Evolutionary conservation across 805 yeast species (phyloP).

Genomic region (Yarrowia hollandica): DNA sequence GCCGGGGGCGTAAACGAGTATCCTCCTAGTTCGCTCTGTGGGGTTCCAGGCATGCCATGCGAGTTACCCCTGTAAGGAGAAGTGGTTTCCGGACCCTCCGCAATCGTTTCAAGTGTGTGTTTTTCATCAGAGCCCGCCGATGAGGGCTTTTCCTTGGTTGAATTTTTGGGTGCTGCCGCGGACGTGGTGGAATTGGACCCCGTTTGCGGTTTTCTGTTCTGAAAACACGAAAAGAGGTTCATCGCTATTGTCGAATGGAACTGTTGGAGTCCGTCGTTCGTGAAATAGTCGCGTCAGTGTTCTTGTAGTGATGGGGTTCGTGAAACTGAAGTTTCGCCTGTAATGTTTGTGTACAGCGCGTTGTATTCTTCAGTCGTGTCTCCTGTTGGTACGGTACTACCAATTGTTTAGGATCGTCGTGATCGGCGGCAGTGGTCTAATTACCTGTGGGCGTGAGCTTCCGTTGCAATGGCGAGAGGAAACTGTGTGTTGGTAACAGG

Average conservation of each 20-base stretch:
- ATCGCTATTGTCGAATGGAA: too few relatives aligned
- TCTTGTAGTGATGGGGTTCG: too few relatives aligned
- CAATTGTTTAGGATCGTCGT: slow-evolving; percentile 16
- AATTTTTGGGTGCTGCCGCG: background rate
- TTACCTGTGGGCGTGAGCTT: background rate
- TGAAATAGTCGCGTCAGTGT: background rate
- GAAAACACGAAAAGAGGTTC: slow-evolving; percentile 24
- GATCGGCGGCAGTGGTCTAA: slow-evolving; percentile 2
- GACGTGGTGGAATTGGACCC: slow-evolving; percentile 2
- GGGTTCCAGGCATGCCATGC: background rate
- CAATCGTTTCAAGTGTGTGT: slow-evolving; percentile 7
- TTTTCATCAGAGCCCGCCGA: slow-evolving; percentile 21
- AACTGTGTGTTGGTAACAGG: background rate
- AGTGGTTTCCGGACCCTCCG: slow-evolving; percentile 5
- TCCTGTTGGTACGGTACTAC: background rate
- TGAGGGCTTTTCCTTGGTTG: background rate
- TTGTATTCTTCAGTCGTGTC: slow-evolving; percentile 5
- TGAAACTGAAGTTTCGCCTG: too few relatives aligned
- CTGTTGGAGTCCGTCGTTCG: too few relatives aligned
- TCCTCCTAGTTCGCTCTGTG: background rate
- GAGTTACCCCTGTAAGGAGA: background rate
- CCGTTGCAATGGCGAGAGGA: too few relatives aligned
- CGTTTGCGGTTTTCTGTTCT: slow-evolving; percentile 7
- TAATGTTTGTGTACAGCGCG: too few relatives aligned
- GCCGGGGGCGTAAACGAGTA: slow-evolving; percentile 14